Conservation (phyloP, 176 grass and related monocot genomes). For the Poa annua region DNA sequence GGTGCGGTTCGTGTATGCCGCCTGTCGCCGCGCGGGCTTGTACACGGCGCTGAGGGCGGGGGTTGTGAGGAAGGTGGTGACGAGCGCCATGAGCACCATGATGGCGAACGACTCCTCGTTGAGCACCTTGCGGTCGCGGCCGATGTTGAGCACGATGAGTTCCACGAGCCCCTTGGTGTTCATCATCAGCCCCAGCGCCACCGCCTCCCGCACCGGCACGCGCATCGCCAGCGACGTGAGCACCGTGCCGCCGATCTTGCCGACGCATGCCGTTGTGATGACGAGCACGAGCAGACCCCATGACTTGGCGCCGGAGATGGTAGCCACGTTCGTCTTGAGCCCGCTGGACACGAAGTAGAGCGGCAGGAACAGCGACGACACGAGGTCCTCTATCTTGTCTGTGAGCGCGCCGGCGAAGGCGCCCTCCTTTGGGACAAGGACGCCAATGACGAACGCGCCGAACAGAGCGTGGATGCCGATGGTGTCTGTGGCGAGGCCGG, state of each 20-base stretch:
- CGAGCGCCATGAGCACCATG: conserved; percentile 62
- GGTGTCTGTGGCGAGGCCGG: conserved; percentile 59
- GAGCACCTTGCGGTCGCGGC: conserved; percentile 61
- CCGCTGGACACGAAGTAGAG: conserved; percentile 78
- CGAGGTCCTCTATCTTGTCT: conserved; percentile 72
- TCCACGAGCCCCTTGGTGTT: conserved; percentile 74
- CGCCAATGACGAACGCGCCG: conserved; percentile 65
- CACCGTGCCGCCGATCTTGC: conserved; percentile 62
- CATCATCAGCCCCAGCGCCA: conserved; percentile 62
- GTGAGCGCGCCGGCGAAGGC: conserved; percentile 52
- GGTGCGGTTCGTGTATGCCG: conserved; percentile 54
- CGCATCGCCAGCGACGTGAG: conserved; percentile 24
- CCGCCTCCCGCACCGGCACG: conserved; percentile 48
- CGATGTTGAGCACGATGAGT: conserved; percentile 73
- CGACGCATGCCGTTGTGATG: conserved; percentile 53
- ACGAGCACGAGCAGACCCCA: conserved; percentile 67
- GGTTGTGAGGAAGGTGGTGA: conserved; percentile 62
- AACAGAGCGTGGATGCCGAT: conserved; percentile 81
- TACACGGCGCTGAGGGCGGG: conserved; percentile 51
- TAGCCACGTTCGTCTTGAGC: conserved; percentile 65
- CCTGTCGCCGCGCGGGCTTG: conserved; percentile 35
- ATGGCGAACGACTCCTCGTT: conserved; percentile 67
- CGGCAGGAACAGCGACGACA: conserved; percentile 60
- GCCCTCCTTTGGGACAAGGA: conserved; percentile 66
- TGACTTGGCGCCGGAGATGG: conserved; percentile 46